phyloP scores from a whole-genome alignment of 306 rosid species.

The Acacia confusa region DNA sequence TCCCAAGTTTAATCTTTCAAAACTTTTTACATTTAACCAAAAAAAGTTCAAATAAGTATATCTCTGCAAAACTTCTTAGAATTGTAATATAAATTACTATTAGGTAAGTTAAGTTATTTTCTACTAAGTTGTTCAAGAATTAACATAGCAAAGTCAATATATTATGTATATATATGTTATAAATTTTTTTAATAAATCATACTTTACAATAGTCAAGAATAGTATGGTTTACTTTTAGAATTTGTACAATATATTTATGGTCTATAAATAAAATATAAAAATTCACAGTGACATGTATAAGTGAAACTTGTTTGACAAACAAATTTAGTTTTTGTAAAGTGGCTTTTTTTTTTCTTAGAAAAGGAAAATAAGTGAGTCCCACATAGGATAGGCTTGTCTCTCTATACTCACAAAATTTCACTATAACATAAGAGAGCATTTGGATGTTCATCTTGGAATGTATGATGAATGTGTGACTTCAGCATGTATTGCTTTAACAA shows the following conservation, averaged over 20 bases:
- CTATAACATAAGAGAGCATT: neutral
- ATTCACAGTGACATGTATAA: neutral
- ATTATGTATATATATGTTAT: too few species aligned
- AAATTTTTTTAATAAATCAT: too few species aligned
- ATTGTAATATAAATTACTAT: neutral
- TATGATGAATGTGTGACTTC: neutral
- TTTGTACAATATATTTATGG: neutral
- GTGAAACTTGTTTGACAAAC: neutral
- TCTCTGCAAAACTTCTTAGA: neutral
- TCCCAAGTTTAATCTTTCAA: constrained; percentile 40
- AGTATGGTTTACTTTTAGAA: neutral
- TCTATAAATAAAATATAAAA: neutral
- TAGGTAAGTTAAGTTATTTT: neutral
- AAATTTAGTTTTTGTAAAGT: neutral
- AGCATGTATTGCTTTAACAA: neutral
- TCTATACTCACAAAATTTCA: neutral
- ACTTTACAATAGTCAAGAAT: too few species aligned
- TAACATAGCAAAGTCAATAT: neutral
- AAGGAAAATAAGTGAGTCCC: neutral
- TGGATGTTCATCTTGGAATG: neutral
- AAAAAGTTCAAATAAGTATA: neutral
- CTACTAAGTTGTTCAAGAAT: neutral
- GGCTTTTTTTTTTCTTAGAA: neutral
- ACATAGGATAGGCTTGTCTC: neutral
- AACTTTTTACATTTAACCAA: neutral